phyloP scores from a whole-genome alignment of 495 filamentous ascomycete species.

The Penicillium dipodomyicola region DNA sequence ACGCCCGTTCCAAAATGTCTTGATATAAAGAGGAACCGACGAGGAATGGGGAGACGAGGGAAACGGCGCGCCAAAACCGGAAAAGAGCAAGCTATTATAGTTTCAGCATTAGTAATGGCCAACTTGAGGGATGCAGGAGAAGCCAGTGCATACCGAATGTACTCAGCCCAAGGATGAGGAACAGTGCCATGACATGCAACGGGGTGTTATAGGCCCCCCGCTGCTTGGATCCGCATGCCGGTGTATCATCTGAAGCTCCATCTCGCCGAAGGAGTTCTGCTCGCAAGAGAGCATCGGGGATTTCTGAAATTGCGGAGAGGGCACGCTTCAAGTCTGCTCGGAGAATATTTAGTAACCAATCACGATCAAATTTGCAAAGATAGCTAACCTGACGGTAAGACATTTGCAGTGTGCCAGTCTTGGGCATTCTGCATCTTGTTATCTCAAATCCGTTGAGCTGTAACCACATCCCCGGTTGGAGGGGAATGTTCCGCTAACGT shows the following conservation, averaged over 20 bases:
- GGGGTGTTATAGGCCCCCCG: constrained; percentile 62
- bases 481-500: background rate
- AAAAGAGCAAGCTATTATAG: constrained; percentile 49
- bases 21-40: constrained; percentile 65
- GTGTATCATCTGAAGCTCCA: constrained; percentile 20
- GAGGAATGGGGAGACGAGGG: constrained; percentile 47
- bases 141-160: constrained; percentile 57
- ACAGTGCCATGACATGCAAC: constrained; percentile 72
- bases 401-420: constrained; percentile 18
- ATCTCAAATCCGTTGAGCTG: constrained; percentile 7
- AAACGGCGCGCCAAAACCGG: constrained; percentile 54
- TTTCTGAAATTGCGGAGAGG: constrained; percentile 24
- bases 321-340: constrained; percentile 25
- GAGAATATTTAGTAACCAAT: background rate
- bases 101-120: constrained; percentile 10
- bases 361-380: background rate
- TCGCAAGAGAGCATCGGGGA: constrained; percentile 33
- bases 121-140: background rate
- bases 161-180: constrained; percentile 70
- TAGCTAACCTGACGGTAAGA: constrained; percentile 19
- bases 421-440: constrained; percentile 28
- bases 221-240: constrained; percentile 61
- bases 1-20: constrained; percentile 87
- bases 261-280: constrained; percentile 36
- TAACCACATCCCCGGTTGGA: constrained; percentile 15